Base-by-base conservation (phyloP, 2,329 filamentous ascomycete species). In the Ascochyta lentis region DNA sequence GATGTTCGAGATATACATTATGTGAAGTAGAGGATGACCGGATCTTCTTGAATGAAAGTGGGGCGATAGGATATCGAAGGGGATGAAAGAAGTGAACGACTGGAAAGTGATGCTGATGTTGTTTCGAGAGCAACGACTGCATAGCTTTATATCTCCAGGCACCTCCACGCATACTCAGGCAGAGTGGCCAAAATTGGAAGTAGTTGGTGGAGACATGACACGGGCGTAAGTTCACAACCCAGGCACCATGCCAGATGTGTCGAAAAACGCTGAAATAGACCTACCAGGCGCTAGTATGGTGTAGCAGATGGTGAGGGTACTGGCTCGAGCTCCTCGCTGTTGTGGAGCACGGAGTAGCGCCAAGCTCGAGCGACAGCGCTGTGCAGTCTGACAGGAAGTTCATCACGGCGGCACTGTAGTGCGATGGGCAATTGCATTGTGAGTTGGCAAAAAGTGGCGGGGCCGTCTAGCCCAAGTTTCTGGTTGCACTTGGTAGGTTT, bases 1-100 rank as follows among this genome's bases (percentile, higher is more conserved):
- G n/a, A 63, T 48, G 37, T 63, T 61, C 53, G 67, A 65, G 66
- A 71, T 68, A 69, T 74, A 69, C 71, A 74, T 74, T 74, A 72
- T 69, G 43, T 55, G 39, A 47, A 31, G 33, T 35, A 55, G 31
- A 55, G n/a, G 37, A 48, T 45, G 33, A 34, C 31, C 33, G 31
- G 33, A 38, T 57, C 27, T 39, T 26, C 48, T 40, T 24, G 43
- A 63, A 60, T 35, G 54, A 61, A 49, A 49, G 54, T 38, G 46
- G n/a, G 6, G 38, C 34, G 27, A 39, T 45, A 9, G 31, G 19
- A 44, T 44, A 50, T 33, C 46, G 43, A 45, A 48, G 26, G 35
- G 48, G 24, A 16, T 53, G 37, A 12, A 23, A 53, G 29, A 52
- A 63, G 50, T 39, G 54, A 66, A 60, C 45, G 56, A 55, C 45